Evolutionary conservation across 495 filamentous ascomycete genomes (phyloP), one percentile per base, ranked within the genome.

Genomic region (Podospora didyma): DNA sequence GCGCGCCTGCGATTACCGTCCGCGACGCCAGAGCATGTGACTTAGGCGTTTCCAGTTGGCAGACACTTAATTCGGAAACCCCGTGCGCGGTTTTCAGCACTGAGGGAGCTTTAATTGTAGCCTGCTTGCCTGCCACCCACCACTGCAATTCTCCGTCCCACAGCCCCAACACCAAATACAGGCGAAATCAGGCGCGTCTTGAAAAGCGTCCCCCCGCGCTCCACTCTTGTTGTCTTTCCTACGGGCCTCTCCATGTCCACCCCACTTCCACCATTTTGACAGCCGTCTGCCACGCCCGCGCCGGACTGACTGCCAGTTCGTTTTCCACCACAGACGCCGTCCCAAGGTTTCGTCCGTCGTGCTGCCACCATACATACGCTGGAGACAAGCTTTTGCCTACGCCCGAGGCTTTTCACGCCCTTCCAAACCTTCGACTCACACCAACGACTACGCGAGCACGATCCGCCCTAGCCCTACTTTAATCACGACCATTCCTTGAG

Each of bases 21-120:
- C 26, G n/a, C 44, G 46, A 65, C 63, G 59, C 63, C 59, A 65
- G 58, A 65, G 45, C 63, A 65, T 53, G 59, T 65, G 63, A 65
- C 63, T 16, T 28, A 7, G n/a, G 4, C 41, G 10, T n/a, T 20
- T 28, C 17, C 45, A 16, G 37, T 11, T 28, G 16, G n/a, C 24
- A 2, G 9, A 49, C 50, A 56, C 1, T 55, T 54, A 42, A 46
- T 39, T 16, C 7, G 7, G 20, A 46, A 14, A 42, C 1, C 39
- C n/a, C n/a, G 1, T 14, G n/a, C 39, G 5, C 39, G 4, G n/a
- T 10, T 14, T 16, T 17, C n/a, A 42, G 39, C 12, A 7, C n/a
- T 16, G 39, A 14, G 12, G 39, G 12, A 9, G 4, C 26, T 4
- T 31, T 31, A 31, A 31, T 31, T 31, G 26, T 31, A 31, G 26